A percentile compares a stretch with the other conserved stretches of the same genome.
phyloP scores from a whole-genome alignment of 192 early-diverging fungal genomes.

The Chytriomyces hyalinus region DNA sequence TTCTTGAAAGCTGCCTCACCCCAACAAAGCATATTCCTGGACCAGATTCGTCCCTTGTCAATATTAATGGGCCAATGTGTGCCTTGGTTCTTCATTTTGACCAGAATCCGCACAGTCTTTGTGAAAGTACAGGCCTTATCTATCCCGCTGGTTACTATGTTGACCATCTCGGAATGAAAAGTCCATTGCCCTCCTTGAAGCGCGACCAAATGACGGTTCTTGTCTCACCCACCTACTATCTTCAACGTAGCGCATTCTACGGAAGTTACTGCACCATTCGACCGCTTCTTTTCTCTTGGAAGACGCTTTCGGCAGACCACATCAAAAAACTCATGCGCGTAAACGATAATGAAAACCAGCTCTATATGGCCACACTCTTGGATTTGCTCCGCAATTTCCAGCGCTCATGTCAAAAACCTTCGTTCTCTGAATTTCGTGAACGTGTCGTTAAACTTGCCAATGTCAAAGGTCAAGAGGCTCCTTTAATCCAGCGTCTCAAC shows the following conservation, averaged over 20 bases:
- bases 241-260: constrained; percentile 31
- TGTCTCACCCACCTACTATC: constrained; percentile 42
- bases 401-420: constrained; percentile 4
- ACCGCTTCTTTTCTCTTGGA: constrained; percentile 43
- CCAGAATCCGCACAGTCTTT: constrained; percentile 17
- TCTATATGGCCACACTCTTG: constrained; percentile 45
- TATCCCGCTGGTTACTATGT: not conserved
- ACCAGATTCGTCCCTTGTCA: not conserved
- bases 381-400: constrained; percentile 28
- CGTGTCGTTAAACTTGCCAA: constrained; percentile 17
- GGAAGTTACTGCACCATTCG: constrained; percentile 34
- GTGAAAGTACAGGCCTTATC: constrained; percentile 16
- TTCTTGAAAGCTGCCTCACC: constrained; percentile 41
- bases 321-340: constrained; percentile 45
- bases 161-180: not conserved
- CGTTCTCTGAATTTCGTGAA: constrained; percentile 17
- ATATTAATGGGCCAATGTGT: constrained; percentile 22
- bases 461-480: constrained; percentile 33
- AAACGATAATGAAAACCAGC: constrained; percentile 37
- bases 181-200: not conserved
- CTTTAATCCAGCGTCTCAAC: constrained; percentile 36
- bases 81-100: constrained; percentile 25
- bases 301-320: constrained; percentile 35
- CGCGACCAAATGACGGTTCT: constrained; percentile 35
- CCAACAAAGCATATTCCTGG: not conserved